Conservation (phyloP, 2,329 filamentous ascomycete genomes). For the Neopestalotiopsis sp. region DNA sequence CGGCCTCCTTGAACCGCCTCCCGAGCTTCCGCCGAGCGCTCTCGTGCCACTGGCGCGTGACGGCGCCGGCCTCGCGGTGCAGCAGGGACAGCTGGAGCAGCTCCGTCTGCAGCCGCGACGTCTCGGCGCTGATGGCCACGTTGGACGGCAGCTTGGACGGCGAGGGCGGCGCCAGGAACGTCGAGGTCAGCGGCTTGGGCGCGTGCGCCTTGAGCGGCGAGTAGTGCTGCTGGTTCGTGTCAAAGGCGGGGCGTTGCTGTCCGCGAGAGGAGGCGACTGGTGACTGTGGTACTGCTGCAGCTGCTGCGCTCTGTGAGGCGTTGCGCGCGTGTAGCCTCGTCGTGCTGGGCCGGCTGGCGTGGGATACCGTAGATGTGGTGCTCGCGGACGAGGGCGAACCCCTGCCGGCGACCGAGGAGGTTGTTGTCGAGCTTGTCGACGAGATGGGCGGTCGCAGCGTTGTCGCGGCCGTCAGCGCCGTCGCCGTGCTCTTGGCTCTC, state of each 20-base stretch:
- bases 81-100: constrained; percentile 70
- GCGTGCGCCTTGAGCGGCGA: constrained; percentile 66
- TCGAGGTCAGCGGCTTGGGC: constrained; percentile 66
- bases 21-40: constrained; percentile 59
- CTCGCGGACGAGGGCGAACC: constrained; percentile 7
- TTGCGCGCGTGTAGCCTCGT: constrained; percentile 27
- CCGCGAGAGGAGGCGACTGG: constrained; percentile 30
- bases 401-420: neutral
- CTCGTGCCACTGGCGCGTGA: constrained; percentile 57
- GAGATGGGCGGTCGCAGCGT: constrained; percentile 38
- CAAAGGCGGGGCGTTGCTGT: constrained; percentile 57
- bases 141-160: constrained; percentile 68
- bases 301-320: constrained; percentile 18
- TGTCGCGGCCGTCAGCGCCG: constrained; percentile 32
- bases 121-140: constrained; percentile 63
- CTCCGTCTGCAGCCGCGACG: constrained; percentile 64
- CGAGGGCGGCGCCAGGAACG: constrained; percentile 63
- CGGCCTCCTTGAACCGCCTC: constrained; percentile 48
- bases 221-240: constrained; percentile 70
- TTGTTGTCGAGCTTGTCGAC: constrained; percentile 22
- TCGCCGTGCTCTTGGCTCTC: constrained; percentile 45
- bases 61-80: constrained; percentile 57
- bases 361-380: constrained; percentile 28
- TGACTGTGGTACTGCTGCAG: constrained; percentile 23
- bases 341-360: constrained; percentile 27